These are phyloP conservation scores for Naganishia albida DNA, from an alignment of 1,284 basidiomycete species.

Conservation along the genomic window DNA sequence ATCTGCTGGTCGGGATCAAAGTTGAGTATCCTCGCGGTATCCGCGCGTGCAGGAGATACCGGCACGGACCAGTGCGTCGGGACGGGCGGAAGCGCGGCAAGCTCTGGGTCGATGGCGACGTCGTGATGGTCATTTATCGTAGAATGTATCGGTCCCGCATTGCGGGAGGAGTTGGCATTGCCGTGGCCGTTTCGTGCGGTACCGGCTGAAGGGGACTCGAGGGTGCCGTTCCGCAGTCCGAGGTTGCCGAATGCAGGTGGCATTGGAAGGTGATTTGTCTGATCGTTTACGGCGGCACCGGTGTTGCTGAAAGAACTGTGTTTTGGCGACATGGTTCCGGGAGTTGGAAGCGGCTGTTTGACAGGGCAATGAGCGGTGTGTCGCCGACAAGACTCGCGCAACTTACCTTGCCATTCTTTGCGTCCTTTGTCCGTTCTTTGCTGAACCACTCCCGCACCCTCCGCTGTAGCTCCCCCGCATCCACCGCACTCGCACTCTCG, in stretches of 20 bases:
- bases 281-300: background rate
- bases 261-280: constrained; percentile 9
- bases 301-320: constrained; percentile 2
- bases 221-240: constrained; percentile 5
- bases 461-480: constrained; percentile 10
- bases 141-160: background rate
- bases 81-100: constrained; percentile 11
- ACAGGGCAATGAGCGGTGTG: background rate
- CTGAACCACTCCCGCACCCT: constrained; percentile 26
- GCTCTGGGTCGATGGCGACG: constrained; percentile 20
- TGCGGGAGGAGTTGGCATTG: too few species aligned
- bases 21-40: constrained; percentile 19
- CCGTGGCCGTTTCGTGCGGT: background rate
- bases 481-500: constrained; percentile 7
- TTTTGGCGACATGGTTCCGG: constrained; percentile 25
- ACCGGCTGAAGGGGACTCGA: constrained; percentile 1
- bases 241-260: constrained; percentile 23
- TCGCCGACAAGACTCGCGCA: too few species aligned
- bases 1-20: background rate
- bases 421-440: constrained; percentile 24
- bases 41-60: background rate
- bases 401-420: constrained; percentile 26
- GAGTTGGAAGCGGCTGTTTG: constrained; percentile 15
- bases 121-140: background rate
- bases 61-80: constrained; percentile 3